phyloP scores from a whole-genome alignment of 768 basidiomycete genomes.

The Boletus eberwhitei region DNA sequence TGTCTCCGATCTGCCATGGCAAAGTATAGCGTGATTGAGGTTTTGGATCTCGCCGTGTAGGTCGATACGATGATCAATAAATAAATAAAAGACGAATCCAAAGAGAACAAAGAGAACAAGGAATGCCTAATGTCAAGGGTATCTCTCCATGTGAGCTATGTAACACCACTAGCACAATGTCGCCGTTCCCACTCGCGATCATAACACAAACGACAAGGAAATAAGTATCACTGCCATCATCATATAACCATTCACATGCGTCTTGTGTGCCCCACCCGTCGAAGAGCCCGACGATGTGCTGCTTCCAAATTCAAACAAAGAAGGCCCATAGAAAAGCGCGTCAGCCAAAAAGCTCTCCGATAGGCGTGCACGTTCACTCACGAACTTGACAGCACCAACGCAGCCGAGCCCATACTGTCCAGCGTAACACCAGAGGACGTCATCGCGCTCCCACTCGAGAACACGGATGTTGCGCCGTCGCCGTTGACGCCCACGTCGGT shows the following conservation, averaged over 20 bases:
- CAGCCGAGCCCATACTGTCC: constrained; percentile 18
- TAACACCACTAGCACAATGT: neutral
- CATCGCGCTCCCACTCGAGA: constrained; percentile 12
- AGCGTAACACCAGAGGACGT: constrained; percentile 18
- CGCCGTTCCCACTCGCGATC: neutral
- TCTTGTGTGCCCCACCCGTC: neutral
- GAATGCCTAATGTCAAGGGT: neutral
- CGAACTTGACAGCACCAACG: constrained; percentile 11
- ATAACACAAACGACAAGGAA: neutral
- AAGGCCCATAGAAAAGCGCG: no score
- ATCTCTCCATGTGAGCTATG: neutral
- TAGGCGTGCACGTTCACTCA: constrained; percentile 6
- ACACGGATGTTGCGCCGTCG: neutral
- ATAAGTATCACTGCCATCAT: neutral
- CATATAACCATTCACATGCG: neutral
- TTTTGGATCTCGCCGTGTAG: constrained; percentile 16
- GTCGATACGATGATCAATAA: neutral
- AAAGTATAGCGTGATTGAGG: constrained; percentile 4
- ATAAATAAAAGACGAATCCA: no score
- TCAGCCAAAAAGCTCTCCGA: constrained; percentile 1
- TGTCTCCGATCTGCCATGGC: constrained; percentile 1
- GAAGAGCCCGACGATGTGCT: neutral
- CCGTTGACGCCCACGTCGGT: constrained; percentile 23
- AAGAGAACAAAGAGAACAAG: no score
- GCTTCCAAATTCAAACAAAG: neutral